Percentiles rank a stretch among this genome's conserved stretches.
phyloP scores from a whole-genome alignment of 2,329 filamentous ascomycete species.

The Epichloe baconii region DNA sequence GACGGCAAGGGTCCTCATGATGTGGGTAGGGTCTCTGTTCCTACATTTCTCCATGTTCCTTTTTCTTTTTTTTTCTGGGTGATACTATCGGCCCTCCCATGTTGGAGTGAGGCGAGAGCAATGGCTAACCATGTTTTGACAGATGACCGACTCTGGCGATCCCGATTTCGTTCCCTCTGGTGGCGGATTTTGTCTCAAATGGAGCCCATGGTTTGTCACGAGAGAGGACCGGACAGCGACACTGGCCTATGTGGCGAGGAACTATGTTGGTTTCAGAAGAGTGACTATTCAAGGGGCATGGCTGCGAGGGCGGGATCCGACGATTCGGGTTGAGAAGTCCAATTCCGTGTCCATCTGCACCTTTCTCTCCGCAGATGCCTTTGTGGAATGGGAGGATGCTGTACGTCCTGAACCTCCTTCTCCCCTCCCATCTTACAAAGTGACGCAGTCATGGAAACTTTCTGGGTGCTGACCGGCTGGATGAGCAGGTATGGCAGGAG shows the following conservation, averaged over 20 bases:
- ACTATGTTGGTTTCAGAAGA: constrained; percentile 42
- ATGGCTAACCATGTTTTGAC: neutral
- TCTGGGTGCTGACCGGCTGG: neutral
- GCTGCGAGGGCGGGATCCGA: constrained; percentile 21
- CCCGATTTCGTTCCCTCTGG: constrained; percentile 35
- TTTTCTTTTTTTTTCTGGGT: neutral
- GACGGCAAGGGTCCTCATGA: constrained; percentile 31
- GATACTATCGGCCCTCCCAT: too few species aligned
- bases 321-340: constrained; percentile 23
- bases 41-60: neutral
- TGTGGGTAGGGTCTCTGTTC: constrained; percentile 3
- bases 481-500: constrained; percentile 28
- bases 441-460: too few species aligned
- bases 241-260: constrained; percentile 35
- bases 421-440: too few species aligned
- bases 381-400: constrained; percentile 41
- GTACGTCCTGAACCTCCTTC: constrained; percentile 18
- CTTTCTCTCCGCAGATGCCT: constrained; percentile 37
- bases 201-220: constrained; percentile 37
- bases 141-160: constrained; percentile 24
- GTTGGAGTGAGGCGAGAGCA: too few species aligned
- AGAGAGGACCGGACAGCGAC: constrained; percentile 26
- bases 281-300: constrained; percentile 28
- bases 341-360: constrained; percentile 37
- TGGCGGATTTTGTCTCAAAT: constrained; percentile 38